Base-by-base conservation (phyloP, 306 rosid species). In the Sechiopsis laciniata region DNA sequence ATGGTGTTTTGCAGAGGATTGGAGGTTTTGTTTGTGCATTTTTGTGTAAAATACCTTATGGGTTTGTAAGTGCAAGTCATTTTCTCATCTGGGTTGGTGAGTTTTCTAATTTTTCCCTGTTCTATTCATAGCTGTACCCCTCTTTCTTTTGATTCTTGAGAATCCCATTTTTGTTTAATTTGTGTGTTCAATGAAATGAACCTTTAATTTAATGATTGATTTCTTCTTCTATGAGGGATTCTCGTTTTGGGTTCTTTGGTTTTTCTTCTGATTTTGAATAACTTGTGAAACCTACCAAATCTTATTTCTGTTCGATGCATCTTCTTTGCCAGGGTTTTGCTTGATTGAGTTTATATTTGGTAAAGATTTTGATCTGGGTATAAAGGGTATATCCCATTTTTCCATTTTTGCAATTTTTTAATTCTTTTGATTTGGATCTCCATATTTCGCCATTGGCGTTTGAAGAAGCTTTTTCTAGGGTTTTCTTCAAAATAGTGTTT, bases 21-120 rank as follows among this genome's bases (percentile, higher is more conserved):
- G 73, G 57, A 10, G 35, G 20, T 5, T 56, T 74, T 74, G 50
- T 60, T 71, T 46, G 66, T 77, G 24, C 76, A 51, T 64, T 78
- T 78, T 82, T 50, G 57, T 48, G 58, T 58, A 82, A 62, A 71
- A 40, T 78, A 81, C 79, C 62, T 71, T 45, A 55, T 76, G 72
- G 51, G 51, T 69, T 56, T 71, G 14, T 61, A 53, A 51, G 69
- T 72, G 55, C 0, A 37, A 35, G 74, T 75, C 24, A 73, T 81
- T 75, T 76, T 61, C 71, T 48, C 59, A 67, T 73, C 84, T 81
- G 69, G 91, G 84, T 67, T 57, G 80, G 82, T 78, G 80, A 78
- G 75, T 81, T 45, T 68, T 51, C 29, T 11, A 2, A 53, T 58
- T 15, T 50, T 70, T 59, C 35, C 81, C 84, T 70, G 74, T 85